Base-by-base conservation (phyloP, 2,329 filamentous ascomycete genomes). In the Amylocarpus encephaloides region DNA sequence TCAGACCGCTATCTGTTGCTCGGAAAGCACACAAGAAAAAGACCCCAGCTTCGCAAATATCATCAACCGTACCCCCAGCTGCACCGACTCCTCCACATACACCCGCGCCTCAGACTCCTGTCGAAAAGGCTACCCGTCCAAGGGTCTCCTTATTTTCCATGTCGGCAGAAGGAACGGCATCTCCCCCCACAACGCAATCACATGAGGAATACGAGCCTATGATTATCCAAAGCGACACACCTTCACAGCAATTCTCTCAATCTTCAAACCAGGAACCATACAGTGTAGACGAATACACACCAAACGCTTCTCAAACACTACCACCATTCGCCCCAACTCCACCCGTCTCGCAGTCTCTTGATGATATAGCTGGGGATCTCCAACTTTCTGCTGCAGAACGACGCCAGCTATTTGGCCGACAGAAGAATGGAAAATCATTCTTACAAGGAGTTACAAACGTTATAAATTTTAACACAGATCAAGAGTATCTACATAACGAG, bases 401-500 rank as follows among this genome's bases (percentile, higher is more conserved):
- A 36, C 83, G 92, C 38, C 90, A 94, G 64, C 79, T 97, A 3
- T 92, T 97, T 64, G 92, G 92, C 1, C 85, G 91, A 5, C 68
- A 73, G 52, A 64, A 65, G 43, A 67, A 68, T 18, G 75, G 75
- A 18, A n/a, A 58, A 51, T 30, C 64, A 64, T 18, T 10, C 15
- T 26, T 39, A 22, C 48, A 57, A 51, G 54, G 78, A n/a, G 74
- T 74, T 2, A 74, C 79, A n/a, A 83, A 79, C 39, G 77, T 95
- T 34, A 77, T 91, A 56, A 90, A 86, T 62, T 95, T 96, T 77
- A 88, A 95, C 70, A 91, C 89, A 57, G 89, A 94, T 65, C 72
- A 75, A 51, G 91, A 96, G 70, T 97, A 97, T 67, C 79, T 78
- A 19, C 81, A 86, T 62, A 97, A 97, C 67, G 87, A 95, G 70